Evolutionary conservation across 2,329 filamentous ascomycete species (phyloP).

Genomic region (Orbilia brochopaga): DNA sequence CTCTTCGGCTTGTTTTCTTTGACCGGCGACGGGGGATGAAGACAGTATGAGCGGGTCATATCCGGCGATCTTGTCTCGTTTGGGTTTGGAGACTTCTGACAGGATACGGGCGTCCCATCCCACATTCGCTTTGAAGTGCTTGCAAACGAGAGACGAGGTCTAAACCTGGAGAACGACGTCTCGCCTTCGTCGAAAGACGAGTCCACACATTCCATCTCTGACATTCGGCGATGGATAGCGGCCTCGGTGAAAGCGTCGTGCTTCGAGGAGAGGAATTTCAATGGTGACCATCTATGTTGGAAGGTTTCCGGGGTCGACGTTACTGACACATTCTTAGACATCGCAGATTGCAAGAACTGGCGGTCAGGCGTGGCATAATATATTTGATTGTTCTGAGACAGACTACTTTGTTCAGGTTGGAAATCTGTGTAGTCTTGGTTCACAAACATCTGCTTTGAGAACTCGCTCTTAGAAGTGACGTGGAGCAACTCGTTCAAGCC

Average conservation of each 20-base stretch:
- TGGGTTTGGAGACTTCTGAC: slow-evolving; percentile 1
- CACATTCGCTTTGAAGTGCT: slow-evolving; percentile 32
- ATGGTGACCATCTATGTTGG: slow-evolving; percentile 23
- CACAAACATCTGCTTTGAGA: slow-evolving; percentile 16
- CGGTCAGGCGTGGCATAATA: slow-evolving; percentile 41
- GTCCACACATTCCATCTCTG: slow-evolving; percentile 17
- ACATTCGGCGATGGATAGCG: slow-evolving; percentile 25
- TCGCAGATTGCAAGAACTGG: slow-evolving; percentile 11
- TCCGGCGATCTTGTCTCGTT: slow-evolving; percentile 7
- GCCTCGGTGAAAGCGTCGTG: slow-evolving; percentile 19
- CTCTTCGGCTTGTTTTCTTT: slow-evolving; percentile 43
- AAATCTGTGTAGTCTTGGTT: not conserved
- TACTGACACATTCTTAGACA: slow-evolving; percentile 10
- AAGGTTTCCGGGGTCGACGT: not conserved
- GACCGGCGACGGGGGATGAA: slow-evolving; percentile 33
- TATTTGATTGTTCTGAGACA: slow-evolving; percentile 23
- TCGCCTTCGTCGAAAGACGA: slow-evolving; percentile 19
- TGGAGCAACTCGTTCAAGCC: slow-evolving; percentile 36
- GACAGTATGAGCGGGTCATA: slow-evolving; percentile 11
- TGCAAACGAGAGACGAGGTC: slow-evolving; percentile 16
- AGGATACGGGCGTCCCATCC: slow-evolving; percentile 28
- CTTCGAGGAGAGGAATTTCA: slow-evolving; percentile 34
- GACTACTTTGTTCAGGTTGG: slow-evolving; percentile 9
- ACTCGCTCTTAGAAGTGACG: slow-evolving; percentile 29
- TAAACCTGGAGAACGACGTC: not conserved